Evolutionary conservation across 352 stramenopile species (phyloP).

Genomic region (Globisporangium sylvaticum): DNA sequence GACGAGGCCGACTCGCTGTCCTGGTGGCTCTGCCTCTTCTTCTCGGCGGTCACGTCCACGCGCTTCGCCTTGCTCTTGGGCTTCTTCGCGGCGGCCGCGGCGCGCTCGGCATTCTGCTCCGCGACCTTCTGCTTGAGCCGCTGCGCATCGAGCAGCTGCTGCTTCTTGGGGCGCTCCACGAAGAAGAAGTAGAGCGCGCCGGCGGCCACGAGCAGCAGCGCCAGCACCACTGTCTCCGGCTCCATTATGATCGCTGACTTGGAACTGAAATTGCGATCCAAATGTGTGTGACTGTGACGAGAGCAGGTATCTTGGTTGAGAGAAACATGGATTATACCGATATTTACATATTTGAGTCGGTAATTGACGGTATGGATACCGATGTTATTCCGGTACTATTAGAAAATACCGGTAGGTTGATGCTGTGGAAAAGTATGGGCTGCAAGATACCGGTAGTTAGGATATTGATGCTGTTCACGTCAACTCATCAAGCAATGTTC

Average conservation of each 20-base stretch:
- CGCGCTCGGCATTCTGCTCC: slow-evolving; percentile 43
- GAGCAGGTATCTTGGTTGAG: not conserved
- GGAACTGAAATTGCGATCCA: not conserved
- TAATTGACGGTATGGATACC: not conserved
- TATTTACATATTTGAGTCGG: not conserved
- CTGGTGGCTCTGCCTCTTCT: slow-evolving; percentile 45
- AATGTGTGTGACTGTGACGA: not conserved
- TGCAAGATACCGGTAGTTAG: no score
- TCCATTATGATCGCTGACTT: slow-evolving; percentile 20
- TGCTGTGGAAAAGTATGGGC: not conserved
- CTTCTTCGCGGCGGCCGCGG: slow-evolving; percentile 45
- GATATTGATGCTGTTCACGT: slow-evolving; percentile 6
- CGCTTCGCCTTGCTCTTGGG: slow-evolving; percentile 58
- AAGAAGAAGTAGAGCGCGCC: slow-evolving; percentile 70
- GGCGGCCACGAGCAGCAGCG: slow-evolving; percentile 48
- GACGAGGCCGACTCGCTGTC: slow-evolving; percentile 12
- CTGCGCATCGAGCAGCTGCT: slow-evolving; percentile 25
- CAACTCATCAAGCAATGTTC: slow-evolving; percentile 4
- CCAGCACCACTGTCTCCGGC: slow-evolving; percentile 36
- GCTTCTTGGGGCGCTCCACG: slow-evolving; percentile 38
- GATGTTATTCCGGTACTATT: not conserved
- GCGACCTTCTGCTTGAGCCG: slow-evolving; percentile 50
- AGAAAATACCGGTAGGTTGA: not conserved
- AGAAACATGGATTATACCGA: not conserved
- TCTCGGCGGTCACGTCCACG: slow-evolving; percentile 64